Conservation (phyloP, 2,329 filamentous ascomycete species). For the Dothidotthia symphoricarpi region DNA sequence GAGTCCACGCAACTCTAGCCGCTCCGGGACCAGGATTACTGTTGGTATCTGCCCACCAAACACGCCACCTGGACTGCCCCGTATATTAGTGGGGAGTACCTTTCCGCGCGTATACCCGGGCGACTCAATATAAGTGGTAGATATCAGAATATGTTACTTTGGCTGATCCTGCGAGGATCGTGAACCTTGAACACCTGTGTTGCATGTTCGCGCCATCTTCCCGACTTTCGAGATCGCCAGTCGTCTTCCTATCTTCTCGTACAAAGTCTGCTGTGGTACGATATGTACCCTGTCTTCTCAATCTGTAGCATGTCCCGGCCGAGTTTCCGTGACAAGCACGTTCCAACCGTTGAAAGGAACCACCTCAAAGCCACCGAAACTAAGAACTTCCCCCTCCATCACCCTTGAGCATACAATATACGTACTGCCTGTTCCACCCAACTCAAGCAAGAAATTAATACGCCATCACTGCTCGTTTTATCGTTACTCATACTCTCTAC, state of each 20-base stretch:
- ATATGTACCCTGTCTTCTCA: constrained; percentile 1
- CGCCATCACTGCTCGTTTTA: no score
- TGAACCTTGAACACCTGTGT: constrained; percentile 1
- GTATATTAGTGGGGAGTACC: constrained; percentile 1
- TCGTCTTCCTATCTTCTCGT: not conserved
- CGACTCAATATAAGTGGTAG: not conserved
- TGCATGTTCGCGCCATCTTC: not conserved
- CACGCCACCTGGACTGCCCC: constrained; percentile 2
- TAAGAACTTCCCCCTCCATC: not conserved
- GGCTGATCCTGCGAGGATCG: no score
- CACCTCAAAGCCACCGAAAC: not conserved
- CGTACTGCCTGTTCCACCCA: not conserved
- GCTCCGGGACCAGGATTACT: not conserved
- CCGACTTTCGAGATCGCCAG: not conserved
- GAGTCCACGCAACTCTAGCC: constrained; percentile 2
- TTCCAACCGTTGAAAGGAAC: not conserved
- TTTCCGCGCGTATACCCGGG: not conserved
- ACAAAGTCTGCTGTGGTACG: not conserved
- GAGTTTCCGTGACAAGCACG: not conserved
- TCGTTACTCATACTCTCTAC: not conserved
- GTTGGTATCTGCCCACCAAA: not conserved
- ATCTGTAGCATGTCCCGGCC: not conserved
- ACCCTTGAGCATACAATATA: not conserved
- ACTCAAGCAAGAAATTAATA: no score
- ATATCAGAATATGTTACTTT: no score